A percentile compares a stretch with the other conserved stretches of the same genome.
These are phyloP conservation scores for Daldinia sp. DNA, from an alignment of 2,329 filamentous ascomycete species.

Conservation along the genomic window DNA sequence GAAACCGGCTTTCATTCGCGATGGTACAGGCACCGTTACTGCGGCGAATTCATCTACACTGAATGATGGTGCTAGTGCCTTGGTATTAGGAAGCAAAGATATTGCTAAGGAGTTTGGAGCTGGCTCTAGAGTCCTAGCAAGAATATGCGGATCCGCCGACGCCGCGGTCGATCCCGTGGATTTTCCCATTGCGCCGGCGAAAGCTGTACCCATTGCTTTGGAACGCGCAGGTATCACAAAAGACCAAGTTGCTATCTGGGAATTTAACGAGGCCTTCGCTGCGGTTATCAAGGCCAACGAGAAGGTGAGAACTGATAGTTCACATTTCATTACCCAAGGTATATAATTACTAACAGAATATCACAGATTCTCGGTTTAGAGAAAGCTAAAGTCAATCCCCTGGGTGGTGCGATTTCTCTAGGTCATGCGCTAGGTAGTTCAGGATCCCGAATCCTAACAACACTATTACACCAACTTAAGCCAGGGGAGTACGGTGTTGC, in stretches of 20 bases:
- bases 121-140: constrained; percentile 84
- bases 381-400: constrained; percentile 82
- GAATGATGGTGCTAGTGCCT: constrained; percentile 92
- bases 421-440: constrained; percentile 95
- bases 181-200: constrained; percentile 92
- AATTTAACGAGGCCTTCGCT: constrained; percentile 98
- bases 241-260: constrained; percentile 93
- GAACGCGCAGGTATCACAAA: constrained; percentile 90
- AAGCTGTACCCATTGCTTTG: constrained; percentile 90
- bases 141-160: constrained; percentile 87
- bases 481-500: constrained; percentile 94
- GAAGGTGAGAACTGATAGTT: constrained; percentile 66
- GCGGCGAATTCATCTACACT: constrained; percentile 94
- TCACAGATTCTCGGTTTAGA: constrained; percentile 81
- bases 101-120: constrained; percentile 84
- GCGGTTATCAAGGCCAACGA: constrained; percentile 95
- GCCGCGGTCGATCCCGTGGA: constrained; percentile 92
- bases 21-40: constrained; percentile 89
- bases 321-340: neutral
- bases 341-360: constrained; percentile 33
- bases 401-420: constrained; percentile 91
- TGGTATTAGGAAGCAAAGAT: constrained; percentile 85
- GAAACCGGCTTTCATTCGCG: constrained; percentile 90
- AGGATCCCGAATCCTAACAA: constrained; percentile 89
- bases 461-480: constrained; percentile 90